Conservation (phyloP, 2,329 filamentous ascomycete species). For the Diplodia corticola region DNA sequence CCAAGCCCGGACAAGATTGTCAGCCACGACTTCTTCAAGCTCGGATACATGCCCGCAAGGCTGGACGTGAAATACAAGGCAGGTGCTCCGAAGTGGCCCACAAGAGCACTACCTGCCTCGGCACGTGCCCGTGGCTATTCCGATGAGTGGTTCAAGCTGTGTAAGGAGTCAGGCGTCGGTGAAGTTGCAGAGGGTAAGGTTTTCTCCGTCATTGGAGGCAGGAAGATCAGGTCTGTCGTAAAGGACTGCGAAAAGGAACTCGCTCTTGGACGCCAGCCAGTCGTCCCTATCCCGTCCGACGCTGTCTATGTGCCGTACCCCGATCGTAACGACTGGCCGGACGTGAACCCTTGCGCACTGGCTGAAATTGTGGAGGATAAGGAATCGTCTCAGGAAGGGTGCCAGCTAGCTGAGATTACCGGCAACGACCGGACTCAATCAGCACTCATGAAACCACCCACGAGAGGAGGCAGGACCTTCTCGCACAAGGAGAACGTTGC, state of each 20-base stretch:
- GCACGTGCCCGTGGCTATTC: slow-evolving; percentile 44
- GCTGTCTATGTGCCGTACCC: slow-evolving; percentile 51
- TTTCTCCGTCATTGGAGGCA: slow-evolving; percentile 50
- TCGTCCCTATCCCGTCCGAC: slow-evolving; percentile 51
- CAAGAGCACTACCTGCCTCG: slow-evolving; percentile 29
- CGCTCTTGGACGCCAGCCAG: slow-evolving; percentile 48
- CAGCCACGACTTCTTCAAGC: slow-evolving; percentile 75
- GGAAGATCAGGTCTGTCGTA: slow-evolving; percentile 51
- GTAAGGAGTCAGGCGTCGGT: slow-evolving; percentile 53
- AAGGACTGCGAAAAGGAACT: slow-evolving; percentile 53
- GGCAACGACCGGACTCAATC: slow-evolving; percentile 42
- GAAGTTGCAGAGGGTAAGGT: slow-evolving; percentile 48
- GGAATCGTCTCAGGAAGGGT: slow-evolving; percentile 41
- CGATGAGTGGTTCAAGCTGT: slow-evolving; percentile 53
- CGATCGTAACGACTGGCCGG: slow-evolving; percentile 41
- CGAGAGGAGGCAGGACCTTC: slow-evolving; percentile 34
- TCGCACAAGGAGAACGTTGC: slow-evolving; percentile 41
- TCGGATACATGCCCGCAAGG: slow-evolving; percentile 67
- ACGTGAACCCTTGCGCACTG: slow-evolving; percentile 34
- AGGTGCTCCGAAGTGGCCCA: slow-evolving; percentile 49
- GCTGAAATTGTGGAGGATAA: slow-evolving; percentile 45
- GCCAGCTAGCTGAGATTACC: slow-evolving; percentile 46
- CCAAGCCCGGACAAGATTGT: slow-evolving; percentile 77
- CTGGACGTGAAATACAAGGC: slow-evolving; percentile 49
- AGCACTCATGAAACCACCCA: slow-evolving; percentile 11